phyloP scores from a whole-genome alignment of 495 filamentous ascomycete genomes.

The Neurospora cerealis region DNA sequence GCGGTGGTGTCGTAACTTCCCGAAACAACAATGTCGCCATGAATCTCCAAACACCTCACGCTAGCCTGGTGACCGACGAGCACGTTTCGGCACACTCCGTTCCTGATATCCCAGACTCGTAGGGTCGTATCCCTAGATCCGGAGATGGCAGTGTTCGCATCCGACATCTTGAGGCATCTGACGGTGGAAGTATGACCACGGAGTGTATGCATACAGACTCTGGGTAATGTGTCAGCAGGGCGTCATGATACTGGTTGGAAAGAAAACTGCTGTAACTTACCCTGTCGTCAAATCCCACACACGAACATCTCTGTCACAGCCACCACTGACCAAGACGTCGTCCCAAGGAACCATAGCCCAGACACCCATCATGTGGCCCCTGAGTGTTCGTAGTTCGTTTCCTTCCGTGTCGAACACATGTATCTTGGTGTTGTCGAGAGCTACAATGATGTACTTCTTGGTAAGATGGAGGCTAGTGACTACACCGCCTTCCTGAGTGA shows the following conservation, averaged over 20 bases:
- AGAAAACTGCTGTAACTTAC: constrained; percentile 39
- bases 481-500: constrained; percentile 91
- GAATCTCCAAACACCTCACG: constrained; percentile 89
- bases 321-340: constrained; percentile 89
- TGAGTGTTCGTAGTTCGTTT: constrained; percentile 73
- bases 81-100: constrained; percentile 81
- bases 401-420: constrained; percentile 95
- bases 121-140: constrained; percentile 92
- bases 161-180: constrained; percentile 94
- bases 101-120: constrained; percentile 85
- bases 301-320: constrained; percentile 91
- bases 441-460: constrained; percentile 91
- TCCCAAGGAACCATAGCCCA: constrained; percentile 99
- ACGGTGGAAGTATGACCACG: constrained; percentile 95
- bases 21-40: constrained; percentile 89
- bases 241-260: background rate
- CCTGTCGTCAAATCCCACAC: constrained; percentile 97
- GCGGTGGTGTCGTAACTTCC: constrained; percentile 97
- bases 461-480: constrained; percentile 94
- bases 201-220: constrained; percentile 68
- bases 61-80: constrained; percentile 93
- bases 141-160: constrained; percentile 85
- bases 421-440: constrained; percentile 95
- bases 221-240: constrained; percentile 18
- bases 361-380: constrained; percentile 96